A percentile compares a stretch with the other conserved stretches of the same genome.
Conservation (phyloP, 176 grass and related monocot genomes). For the Oryza australiensis region DNA sequence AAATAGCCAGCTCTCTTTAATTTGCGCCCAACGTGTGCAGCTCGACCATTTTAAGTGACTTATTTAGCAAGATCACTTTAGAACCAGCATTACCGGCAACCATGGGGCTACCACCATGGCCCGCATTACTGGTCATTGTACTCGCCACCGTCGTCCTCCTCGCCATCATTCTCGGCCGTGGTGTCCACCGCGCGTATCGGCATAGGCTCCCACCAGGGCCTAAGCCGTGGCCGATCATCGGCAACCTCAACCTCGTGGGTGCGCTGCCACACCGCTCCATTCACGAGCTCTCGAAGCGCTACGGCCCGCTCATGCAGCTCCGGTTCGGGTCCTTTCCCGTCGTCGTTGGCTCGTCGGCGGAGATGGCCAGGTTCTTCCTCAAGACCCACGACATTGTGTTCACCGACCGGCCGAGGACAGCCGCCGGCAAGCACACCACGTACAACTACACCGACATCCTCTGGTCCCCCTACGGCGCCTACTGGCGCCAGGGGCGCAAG, state of each 20-base stretch:
- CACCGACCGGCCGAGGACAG: constrained; percentile 33
- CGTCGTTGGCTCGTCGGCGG: constrained; percentile 41
- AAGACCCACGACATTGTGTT: constrained; percentile 44
- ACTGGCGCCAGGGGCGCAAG: constrained; percentile 47
- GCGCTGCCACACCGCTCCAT: constrained; percentile 41
- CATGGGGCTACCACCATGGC: constrained; percentile 40
- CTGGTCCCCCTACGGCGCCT: constrained; percentile 44
- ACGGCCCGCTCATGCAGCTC: constrained; percentile 45
- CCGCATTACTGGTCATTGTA: not conserved
- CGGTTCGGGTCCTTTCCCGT: constrained; percentile 39
- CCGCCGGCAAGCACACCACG: constrained; percentile 39
- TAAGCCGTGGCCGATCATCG: constrained; percentile 45
- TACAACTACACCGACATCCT: constrained; percentile 54
- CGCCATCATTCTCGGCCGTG: not conserved
- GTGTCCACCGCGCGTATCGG: constrained; percentile 13
- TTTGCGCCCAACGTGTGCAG: not conserved
- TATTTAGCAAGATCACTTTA: not conserved
- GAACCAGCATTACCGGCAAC: not conserved
- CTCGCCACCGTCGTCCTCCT: constrained; percentile 23
- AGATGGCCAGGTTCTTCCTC: constrained; percentile 45
- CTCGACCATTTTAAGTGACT: too few relatives aligned
- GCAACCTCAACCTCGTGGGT: constrained; percentile 50
- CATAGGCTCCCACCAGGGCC: constrained; percentile 50
- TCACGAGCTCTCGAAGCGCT: constrained; percentile 39
- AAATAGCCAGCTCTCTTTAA: not conserved